Evolutionary conservation across 2,329 filamentous ascomycete genomes (phyloP), one percentile per base, ranked within the genome.

Genomic region (Scortechinia acanthostroma): DNA sequence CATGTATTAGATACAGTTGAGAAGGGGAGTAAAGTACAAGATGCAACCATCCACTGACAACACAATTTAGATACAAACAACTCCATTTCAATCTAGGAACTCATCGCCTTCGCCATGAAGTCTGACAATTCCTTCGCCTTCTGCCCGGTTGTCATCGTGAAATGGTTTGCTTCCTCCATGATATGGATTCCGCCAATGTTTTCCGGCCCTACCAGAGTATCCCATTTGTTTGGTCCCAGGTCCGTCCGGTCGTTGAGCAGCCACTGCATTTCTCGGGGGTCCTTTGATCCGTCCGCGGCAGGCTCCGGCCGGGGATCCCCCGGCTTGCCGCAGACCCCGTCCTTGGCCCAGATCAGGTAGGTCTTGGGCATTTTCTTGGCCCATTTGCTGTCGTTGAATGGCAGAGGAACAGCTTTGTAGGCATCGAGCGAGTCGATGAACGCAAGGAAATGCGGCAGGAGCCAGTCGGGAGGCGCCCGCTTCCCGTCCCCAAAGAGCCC

Each of bases 191-290:
- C 51, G 30, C 62, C 53, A 43, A 66, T 61, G 42, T 62, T 54
- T 3, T 55, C 47, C 3, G 61, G 62, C 2, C 52, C 53, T 22
- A 73, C 59, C 21, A 73, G 56, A 4, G 59, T 60, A 46, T 69
- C 63, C 69, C 69, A 73, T 20, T 66, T 65, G 49, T 70, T 69
- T 2, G 65, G 60, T 2, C 68, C 66, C 45, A 73, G 65, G 43
- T 73, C 67, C 13, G 58, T 67, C 33, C 70, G 60, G 50, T 70
- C 65, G 47, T 71, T 66, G 42, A 71, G 54, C 44, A 74, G 51
- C 63, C 68, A 74, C 43, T 64, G 60, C 69, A 74, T 71, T 48
- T 67, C 68, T 42, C 65, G 60, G 2, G 68, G 65, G 45, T 73
- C 69, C 15, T 62, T 55, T 33, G 53, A 58, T 10, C 58, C 60